phyloP scores from a whole-genome alignment of 2,329 filamentous ascomycete species.

The Aspergillus neotritici region DNA sequence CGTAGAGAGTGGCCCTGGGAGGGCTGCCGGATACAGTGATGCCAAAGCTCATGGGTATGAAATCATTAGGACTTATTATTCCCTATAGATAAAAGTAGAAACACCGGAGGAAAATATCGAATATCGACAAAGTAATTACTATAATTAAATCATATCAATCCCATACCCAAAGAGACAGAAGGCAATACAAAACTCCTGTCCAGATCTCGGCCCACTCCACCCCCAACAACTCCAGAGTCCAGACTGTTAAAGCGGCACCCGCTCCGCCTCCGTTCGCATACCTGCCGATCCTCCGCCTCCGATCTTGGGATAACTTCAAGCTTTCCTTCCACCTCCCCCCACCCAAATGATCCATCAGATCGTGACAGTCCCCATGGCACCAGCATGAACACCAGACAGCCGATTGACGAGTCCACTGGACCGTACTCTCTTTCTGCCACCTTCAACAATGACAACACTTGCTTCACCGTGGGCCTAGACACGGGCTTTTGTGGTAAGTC shows the following conservation, averaged over 20 bases:
- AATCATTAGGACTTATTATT: too few species aligned
- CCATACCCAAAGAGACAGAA: too few species aligned
- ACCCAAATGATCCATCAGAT: background rate
- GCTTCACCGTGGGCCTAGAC: constrained; percentile 81
- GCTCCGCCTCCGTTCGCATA: background rate
- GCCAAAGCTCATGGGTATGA: too few species aligned
- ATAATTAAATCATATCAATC: too few species aligned
- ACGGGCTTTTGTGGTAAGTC: constrained; percentile 73
- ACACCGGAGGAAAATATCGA: too few species aligned
- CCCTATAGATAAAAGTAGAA: too few species aligned
- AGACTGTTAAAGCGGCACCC: background rate
- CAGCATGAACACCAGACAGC: constrained; percentile 80
- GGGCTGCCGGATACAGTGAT: too few species aligned
- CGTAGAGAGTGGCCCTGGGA: too few species aligned
- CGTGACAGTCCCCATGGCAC: constrained; percentile 4
- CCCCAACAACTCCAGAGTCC: too few species aligned
- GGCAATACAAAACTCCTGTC: too few species aligned
- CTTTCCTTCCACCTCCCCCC: background rate
- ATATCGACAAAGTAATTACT: too few species aligned
- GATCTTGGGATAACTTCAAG: background rate
- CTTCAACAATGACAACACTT: constrained; percentile 79
- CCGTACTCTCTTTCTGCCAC: constrained; percentile 73
- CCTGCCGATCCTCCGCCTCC: background rate
- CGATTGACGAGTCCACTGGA: constrained; percentile 70
- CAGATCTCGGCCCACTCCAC: too few species aligned